These are phyloP conservation scores for Penicillium sumatraense DNA, from an alignment of 2,329 filamentous ascomycete species.

Conservation along the genomic window DNA sequence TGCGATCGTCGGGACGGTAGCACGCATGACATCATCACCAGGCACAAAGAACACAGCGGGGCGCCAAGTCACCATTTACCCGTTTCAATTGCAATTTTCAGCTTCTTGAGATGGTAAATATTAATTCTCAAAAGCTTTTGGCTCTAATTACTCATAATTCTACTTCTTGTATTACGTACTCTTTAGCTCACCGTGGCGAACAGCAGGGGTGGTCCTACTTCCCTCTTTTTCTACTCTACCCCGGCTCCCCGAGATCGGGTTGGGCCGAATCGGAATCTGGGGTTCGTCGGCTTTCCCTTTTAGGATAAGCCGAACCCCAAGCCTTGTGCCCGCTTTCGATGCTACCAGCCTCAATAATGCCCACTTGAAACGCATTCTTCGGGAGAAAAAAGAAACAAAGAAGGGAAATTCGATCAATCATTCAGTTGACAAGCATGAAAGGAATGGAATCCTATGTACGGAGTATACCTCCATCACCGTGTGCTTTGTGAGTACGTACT, in stretches of 20 bases:
- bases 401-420: not conserved
- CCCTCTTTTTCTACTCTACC: not conserved
- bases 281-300: slow-evolving; percentile 7
- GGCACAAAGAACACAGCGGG: not conserved
- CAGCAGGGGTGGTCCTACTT: too few species aligned
- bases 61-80: not conserved
- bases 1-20: slow-evolving; percentile 3
- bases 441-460: too few species aligned
- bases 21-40: slow-evolving; percentile 13
- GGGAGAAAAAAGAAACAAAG: not conserved
- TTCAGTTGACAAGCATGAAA: not conserved
- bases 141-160: too few species aligned
- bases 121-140: too few species aligned
- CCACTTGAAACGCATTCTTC: not conserved
- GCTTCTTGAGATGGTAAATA: too few species aligned
- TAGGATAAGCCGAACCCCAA: not conserved
- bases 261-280: slow-evolving; percentile 7
- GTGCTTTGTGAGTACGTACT: too few species aligned
- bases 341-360: not conserved
- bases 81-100: not conserved
- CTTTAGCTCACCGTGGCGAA: too few species aligned
- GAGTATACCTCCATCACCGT: too few species aligned
- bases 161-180: too few species aligned
- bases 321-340: not conserved
- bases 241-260: slow-evolving; percentile 2